Base-by-base conservation (phyloP, 495 filamentous ascomycete species). In the Aspergillus diversus region DNA sequence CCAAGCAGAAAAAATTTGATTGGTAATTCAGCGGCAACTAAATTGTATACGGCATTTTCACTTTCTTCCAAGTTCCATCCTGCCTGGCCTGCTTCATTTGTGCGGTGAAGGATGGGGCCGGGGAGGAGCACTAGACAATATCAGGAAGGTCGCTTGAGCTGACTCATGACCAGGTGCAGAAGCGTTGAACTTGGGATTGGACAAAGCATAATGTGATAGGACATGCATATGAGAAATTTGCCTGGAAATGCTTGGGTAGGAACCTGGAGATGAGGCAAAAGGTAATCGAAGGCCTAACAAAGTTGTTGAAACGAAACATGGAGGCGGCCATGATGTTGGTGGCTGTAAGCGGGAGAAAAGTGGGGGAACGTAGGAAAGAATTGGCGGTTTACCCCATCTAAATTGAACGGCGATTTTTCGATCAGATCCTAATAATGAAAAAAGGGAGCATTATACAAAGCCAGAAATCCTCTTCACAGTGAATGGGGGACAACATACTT, bases 71-170 rank as follows among this genome's bases (percentile, higher is more conserved):
- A 7, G 47, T n/a, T 50, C 47, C 27, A 17, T 9, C 16, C 21
- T 21, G 1, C 21, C 21, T 27, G 21, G 21, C 21, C 21, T 27
- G 21, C 5, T 49, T 13, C 15, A n/a, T 21, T 50, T 50, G 47
- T 50, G 47, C 47, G 47, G 47, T 50, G 13, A 31, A 15, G 37
- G 31, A 17, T 39, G 54, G 32, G 27, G 48, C 37, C 60, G 53
- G 53, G 35, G 53, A 51, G 47, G 8, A 58, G 54, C 61, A 64
- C 65, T 68, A 68, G 50, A 54, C 62, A 52, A 33, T 48, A 68
- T 59, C 34, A 55, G 66, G 66, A 68, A 68, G 66, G 62, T 65
- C 15, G 33, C 35, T 52, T 39, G 58, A 67, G 65, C 49, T 7
- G 35, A 31, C 16, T 50, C 47, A 27, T 50, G 47, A 42, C 33